Evolutionary conservation across 2,329 filamentous ascomycete species (phyloP), one percentile per base, ranked within the genome.

Genomic region (Setomelanomma holmii): DNA sequence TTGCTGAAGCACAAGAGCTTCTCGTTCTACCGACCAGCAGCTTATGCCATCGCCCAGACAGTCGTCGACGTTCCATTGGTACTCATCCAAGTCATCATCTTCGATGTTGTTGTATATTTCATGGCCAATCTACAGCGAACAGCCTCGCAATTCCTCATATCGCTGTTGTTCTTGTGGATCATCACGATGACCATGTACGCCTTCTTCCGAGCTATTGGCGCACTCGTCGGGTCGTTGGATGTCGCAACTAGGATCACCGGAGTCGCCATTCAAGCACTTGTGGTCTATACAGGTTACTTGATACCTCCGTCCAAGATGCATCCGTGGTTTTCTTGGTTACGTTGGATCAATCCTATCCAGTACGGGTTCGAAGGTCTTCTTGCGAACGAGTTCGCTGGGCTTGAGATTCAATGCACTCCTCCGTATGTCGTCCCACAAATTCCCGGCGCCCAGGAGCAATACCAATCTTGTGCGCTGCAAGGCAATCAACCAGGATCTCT

Each of bases 1-100:
- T 72, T 90, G 34, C 74, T 88, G 46, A 89, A 89, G 68, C 87
- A 90, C 71, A 89, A 89, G 65, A 85, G 81, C 20, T 89, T 89
- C 58, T 86, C 85, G 0, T 89, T 89, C 69, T 89, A 89, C 57
- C 83, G 82, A 4, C 85, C 85, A 1, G 78, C 83, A 0, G 84
- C 85, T 16, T 85, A 82, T 41, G 84, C 84, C 6, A 73, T 86
- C 12, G 83, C 83, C 0, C 82, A 85, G 53, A 84, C 82, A 1
- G 76, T 84, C 3, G 79, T 83, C 23, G 83, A 88, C 61, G 69
- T 85, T 1, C 84, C 85, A 0, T 71, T 86, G 7, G 80, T 86
- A 0, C 71, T 86, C 16, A 70, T 86, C 8, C 84, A 87, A 60
- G 82, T 86, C 2, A 60, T 81, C 6, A 71, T 86, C 4, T 88